Evolutionary conservation across 257 asterid genomes (phyloP).

Genomic region (Voacanga thouarsii): DNA sequence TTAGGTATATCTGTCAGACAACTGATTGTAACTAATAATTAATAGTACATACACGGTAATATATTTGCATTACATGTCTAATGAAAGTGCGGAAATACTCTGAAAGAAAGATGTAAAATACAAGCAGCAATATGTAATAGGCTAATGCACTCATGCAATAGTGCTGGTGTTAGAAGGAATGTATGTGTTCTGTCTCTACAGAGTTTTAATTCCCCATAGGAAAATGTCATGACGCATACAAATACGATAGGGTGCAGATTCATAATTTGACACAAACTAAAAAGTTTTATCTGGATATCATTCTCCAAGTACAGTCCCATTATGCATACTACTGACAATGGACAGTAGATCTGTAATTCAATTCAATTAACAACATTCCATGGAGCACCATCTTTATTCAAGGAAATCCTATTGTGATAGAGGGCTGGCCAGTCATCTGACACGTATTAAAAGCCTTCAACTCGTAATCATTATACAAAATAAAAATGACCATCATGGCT

Average conservation of each 20-base stretch:
- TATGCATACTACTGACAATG: not conserved
- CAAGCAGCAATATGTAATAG: not conserved
- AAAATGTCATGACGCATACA: not conserved
- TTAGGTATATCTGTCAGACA: not conserved
- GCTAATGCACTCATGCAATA: not conserved
- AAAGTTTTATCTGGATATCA: not conserved
- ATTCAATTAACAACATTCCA: not conserved
- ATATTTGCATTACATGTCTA: not conserved
- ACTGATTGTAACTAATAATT: not conserved
- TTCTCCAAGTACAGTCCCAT: not conserved
- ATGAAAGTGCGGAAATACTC: not conserved
- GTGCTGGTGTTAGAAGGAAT: not conserved
- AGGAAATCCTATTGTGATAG: no score
- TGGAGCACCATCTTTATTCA: not conserved
- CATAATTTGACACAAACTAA: not conserved
- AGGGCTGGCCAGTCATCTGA: no score
- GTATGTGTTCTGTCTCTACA: not conserved
- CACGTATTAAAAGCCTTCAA: not conserved
- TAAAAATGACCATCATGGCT: not conserved
- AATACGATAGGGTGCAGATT: not conserved
- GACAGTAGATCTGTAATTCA: not conserved
- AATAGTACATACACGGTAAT: not conserved
- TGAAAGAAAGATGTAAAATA: not conserved
- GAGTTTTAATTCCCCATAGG: not conserved
- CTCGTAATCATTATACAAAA: not conserved